Percentiles rank a stretch among this genome's conserved stretches.
These are phyloP conservation scores for Hibiscus syriacus DNA, from an alignment of 345 rosid genomes.

Conservation along the genomic window DNA sequence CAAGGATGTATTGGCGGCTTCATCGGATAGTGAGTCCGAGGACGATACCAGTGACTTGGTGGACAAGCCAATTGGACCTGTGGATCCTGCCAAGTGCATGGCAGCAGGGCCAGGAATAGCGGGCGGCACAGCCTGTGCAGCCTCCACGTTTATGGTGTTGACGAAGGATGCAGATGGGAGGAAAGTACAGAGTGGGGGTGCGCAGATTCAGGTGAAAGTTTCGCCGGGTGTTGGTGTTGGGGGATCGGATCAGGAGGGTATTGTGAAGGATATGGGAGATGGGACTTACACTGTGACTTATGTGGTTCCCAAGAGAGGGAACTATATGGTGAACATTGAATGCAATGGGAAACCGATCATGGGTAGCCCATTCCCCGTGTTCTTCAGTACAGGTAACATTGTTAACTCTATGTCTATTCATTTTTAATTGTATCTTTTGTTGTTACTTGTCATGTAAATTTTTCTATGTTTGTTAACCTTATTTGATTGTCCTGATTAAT, in stretches of 20 bases:
- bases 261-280: constrained; percentile 89
- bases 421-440: background rate
- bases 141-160: constrained; percentile 68
- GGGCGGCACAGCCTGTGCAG: constrained; percentile 90
- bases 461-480: background rate
- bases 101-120: constrained; percentile 92
- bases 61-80: constrained; percentile 79
- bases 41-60: constrained; percentile 49
- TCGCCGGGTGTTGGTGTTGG: constrained; percentile 93
- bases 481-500: background rate
- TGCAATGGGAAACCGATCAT: constrained; percentile 75
- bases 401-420: background rate
- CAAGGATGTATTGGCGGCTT: constrained; percentile 37
- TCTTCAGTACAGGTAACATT: constrained; percentile 85
- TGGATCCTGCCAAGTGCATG: constrained; percentile 77
- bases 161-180: constrained; percentile 89
- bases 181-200: constrained; percentile 71
- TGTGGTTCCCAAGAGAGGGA: constrained; percentile 94
- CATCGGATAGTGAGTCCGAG: constrained; percentile 65
- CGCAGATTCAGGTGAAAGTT: constrained; percentile 65
- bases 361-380: constrained; percentile 98
- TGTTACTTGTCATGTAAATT: background rate
- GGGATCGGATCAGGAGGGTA: constrained; percentile 84
- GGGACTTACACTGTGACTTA: constrained; percentile 84
- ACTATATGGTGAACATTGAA: constrained; percentile 87